These are phyloP conservation scores for Martensiomyces pterosporus DNA, from an alignment of 192 early-diverging fungal species.

Conservation along the genomic window DNA sequence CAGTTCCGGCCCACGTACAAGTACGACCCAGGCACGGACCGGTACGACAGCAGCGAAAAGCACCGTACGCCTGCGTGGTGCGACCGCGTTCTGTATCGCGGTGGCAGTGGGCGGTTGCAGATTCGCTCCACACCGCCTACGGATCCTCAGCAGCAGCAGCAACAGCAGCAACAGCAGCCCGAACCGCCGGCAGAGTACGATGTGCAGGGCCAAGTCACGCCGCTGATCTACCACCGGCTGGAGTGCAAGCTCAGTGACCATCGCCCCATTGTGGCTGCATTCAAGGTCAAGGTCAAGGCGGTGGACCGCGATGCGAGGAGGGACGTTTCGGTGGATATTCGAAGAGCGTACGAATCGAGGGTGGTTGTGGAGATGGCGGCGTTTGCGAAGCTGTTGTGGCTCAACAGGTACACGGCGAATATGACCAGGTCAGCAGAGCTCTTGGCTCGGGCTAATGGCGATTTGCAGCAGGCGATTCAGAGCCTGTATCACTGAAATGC, in stretches of 20 bases:
- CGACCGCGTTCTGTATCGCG: conserved; percentile 79
- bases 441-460: conserved; percentile 17
- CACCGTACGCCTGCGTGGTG: conserved; percentile 93
- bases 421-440: conserved; percentile 15
- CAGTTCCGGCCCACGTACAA: conserved; percentile 96
- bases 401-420: conserved; percentile 23
- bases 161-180: conserved; percentile 8
- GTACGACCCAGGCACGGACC: conserved; percentile 79
- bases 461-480: conserved; percentile 22
- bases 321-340: conserved; percentile 48
- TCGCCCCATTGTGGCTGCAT: conserved; percentile 72
- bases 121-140: background rate
- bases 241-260: conserved; percentile 81
- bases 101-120: conserved; percentile 16
- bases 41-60: conserved; percentile 93
- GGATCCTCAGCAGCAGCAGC: background rate
- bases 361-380: conserved; percentile 32
- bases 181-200: conserved; percentile 14
- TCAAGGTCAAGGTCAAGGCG: conserved; percentile 57
- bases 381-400: conserved; percentile 37
- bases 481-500: background rate
- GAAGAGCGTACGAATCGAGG: conserved; percentile 43
- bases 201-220: conserved; percentile 23
- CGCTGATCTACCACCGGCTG: conserved; percentile 59
- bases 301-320: conserved; percentile 54